Evolutionary conservation across 768 basidiomycete species (phyloP).

Genomic region (Mycena epipterygia): DNA sequence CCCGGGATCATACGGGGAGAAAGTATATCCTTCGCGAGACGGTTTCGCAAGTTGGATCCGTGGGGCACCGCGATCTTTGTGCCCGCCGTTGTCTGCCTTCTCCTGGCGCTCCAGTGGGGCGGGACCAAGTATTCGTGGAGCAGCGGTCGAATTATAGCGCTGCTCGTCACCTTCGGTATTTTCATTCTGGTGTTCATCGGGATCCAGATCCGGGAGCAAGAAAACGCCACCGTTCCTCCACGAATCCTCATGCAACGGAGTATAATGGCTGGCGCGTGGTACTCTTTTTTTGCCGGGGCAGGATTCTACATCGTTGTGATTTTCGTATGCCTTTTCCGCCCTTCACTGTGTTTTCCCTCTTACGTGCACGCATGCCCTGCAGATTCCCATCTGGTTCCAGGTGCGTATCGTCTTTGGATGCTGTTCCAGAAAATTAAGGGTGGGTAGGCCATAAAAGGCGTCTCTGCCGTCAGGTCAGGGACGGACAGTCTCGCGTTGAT

Average conservation of each 20-base stretch:
- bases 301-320: slow-evolving; percentile 29
- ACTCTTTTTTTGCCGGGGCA: slow-evolving; percentile 18
- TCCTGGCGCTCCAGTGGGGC: slow-evolving; percentile 60
- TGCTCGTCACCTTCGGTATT: slow-evolving; percentile 29
- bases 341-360: not conserved
- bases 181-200: slow-evolving; percentile 23
- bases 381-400: slow-evolving; percentile 45
- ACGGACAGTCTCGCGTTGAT: slow-evolving; percentile 50
- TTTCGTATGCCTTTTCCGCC: not conserved
- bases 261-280: slow-evolving; percentile 26
- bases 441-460: slow-evolving; percentile 45
- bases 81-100: slow-evolving; percentile 29
- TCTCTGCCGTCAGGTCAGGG: slow-evolving; percentile 51
- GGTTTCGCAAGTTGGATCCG: slow-evolving; percentile 32
- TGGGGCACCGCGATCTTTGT: slow-evolving; percentile 34
- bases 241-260: slow-evolving; percentile 29
- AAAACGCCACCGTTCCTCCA: slow-evolving; percentile 31
- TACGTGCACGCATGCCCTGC: not conserved
- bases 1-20: not conserved
- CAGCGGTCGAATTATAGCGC: slow-evolving; percentile 33
- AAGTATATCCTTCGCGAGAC: not conserved
- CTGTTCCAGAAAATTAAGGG: too few species aligned
- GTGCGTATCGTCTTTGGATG: slow-evolving; percentile 5
- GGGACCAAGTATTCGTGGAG: slow-evolving; percentile 58
- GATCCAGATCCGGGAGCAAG: slow-evolving; percentile 26